Base-by-base conservation (phyloP, 2,329 filamentous ascomycete genomes). In the Aspergillus alliaceus region DNA sequence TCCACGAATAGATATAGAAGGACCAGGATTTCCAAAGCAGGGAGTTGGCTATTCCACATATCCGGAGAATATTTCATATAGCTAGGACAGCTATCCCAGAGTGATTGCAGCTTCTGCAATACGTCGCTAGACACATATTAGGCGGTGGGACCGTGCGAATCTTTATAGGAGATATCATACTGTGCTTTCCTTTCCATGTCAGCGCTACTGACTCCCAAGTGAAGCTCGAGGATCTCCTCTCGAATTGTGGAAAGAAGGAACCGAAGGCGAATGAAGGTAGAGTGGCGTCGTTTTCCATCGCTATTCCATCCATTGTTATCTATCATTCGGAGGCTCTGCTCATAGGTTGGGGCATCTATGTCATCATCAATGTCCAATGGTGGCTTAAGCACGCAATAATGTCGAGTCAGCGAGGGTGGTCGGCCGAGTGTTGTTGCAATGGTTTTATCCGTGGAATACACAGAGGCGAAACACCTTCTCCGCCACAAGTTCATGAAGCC, bases 291-390 rank as follows among this genome's bases (percentile, higher is more conserved):
- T 25, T 22, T 53, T 1, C n/a, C 31, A 29, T 53, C 51, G 9
- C 15, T 20, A 42, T 53, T 53, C 51, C 51, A 53, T 20, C 51
- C 51, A 15, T 44, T 40, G 6, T 22, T 12, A 14, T 53, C 25
- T 29, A 53, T 42, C 37, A 32, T 42, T 22, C 12, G 39, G 12
- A 53, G 51, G 12, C 31, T 35, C 3, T n/a, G n/a, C 27, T 53
- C 51, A 11, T 44, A 42, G 2, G 34, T 11, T 8, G 15, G 24
- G 14, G 12, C 6, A 40, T 44, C 37, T 8, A 42, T 31, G n/a
- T 44, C 51, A 20, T 53, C 35, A n/a, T 53, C 51, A 15, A 53
- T 29, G 37, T 53, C 51, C 15, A 53, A n/a, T 29, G 51, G 51
- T 15, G 51, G 51, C 25, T 53, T 35, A 6, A 53, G 25, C 6